Conservation (phyloP, 2,329 filamentous ascomycete genomes). For the Fusarium nanum region DNA sequence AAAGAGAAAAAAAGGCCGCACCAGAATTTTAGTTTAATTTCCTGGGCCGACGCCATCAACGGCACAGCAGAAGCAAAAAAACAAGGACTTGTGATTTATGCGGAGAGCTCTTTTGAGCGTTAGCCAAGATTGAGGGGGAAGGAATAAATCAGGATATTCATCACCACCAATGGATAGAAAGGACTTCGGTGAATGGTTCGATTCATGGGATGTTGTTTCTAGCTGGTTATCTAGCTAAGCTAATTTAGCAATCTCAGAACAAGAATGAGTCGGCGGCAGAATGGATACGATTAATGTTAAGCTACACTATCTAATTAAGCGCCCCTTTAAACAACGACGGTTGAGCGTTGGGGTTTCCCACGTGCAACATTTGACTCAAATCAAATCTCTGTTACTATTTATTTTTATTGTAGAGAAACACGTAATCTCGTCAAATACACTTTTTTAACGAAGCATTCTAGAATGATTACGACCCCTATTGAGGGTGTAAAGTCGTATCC, state of each 20-base stretch:
- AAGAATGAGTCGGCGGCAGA: neutral
- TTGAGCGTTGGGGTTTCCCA: neutral
- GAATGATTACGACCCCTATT: neutral
- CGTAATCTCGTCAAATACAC: neutral
- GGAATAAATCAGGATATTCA: neutral
- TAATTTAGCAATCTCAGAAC: neutral
- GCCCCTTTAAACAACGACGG: neutral
- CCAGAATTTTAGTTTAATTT: neutral
- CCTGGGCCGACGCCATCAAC: slow-evolving; percentile 4
- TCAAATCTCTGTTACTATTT: neutral
- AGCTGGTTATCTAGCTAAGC: neutral
- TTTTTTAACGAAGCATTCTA: neutral
- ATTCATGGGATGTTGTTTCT: slow-evolving; percentile 9
- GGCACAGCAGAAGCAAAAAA: neutral
- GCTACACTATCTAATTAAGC: neutral
- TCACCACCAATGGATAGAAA: neutral
- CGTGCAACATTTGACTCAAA: neutral
- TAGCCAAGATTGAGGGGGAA: neutral
- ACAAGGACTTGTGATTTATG: neutral
- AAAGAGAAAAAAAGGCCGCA: slow-evolving; percentile 1
- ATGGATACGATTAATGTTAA: neutral
- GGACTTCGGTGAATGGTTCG: slow-evolving; percentile 13
- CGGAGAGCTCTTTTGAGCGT: neutral
- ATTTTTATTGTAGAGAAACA: neutral
- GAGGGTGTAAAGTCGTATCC: neutral